Evolutionary conservation across 129 eudicot species (phyloP).

Genomic region (Artemisia argyi): DNA sequence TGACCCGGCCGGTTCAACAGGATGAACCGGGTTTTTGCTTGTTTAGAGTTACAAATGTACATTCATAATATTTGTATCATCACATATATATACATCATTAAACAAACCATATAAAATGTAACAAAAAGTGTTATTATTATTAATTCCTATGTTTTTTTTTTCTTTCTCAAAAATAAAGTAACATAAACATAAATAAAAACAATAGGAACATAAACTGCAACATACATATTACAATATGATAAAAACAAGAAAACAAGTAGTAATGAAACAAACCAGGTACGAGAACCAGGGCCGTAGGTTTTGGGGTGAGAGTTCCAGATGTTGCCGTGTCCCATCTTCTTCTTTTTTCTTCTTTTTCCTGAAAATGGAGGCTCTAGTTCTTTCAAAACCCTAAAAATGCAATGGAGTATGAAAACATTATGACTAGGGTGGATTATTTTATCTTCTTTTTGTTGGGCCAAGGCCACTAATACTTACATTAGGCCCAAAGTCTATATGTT

Average conservation of each 20-base stretch:
- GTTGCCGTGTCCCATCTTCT: background rate
- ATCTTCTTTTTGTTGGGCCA: background rate
- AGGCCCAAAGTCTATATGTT: background rate
- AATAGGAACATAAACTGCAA: too few relatives aligned
- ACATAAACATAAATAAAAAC: too few relatives aligned
- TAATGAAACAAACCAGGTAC: background rate
- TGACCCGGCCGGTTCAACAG: too few relatives aligned
- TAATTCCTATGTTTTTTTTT: too few relatives aligned
- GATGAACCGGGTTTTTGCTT: too few relatives aligned
- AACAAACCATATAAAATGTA: too few relatives aligned
- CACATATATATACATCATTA: too few relatives aligned
- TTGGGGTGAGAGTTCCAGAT: constrained; percentile 10
- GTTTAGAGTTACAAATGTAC: too few relatives aligned
- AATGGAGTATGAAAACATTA: background rate
- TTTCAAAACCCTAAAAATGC: constrained; percentile 1
- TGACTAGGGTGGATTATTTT: background rate
- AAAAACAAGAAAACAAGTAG: background rate
- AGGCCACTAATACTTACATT: background rate
- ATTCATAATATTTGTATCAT: too few relatives aligned
- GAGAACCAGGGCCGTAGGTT: constrained; percentile 13
- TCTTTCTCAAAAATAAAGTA: too few relatives aligned
- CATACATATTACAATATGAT: background rate
- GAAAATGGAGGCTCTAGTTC: background rate
- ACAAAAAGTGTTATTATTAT: too few relatives aligned
- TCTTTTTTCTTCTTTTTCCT: background rate